Evolutionary conservation across 2,329 filamentous ascomycete species (phyloP).

Genomic region (Tolypocladium cylindrosporum): DNA sequence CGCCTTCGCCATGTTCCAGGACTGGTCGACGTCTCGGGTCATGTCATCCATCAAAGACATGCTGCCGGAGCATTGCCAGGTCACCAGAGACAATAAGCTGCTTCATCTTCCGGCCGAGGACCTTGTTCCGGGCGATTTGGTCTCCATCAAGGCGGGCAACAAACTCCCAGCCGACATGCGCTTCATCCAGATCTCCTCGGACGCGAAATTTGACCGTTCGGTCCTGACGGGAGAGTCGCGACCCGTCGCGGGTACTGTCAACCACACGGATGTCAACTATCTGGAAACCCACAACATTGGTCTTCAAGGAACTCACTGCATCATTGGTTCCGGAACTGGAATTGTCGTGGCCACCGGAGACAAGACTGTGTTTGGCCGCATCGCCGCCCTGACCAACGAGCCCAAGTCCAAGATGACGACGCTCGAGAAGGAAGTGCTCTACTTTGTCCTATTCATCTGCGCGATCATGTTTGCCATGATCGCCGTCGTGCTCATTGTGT

Average conservation of each 20-base stretch:
- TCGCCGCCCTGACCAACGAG: conserved; percentile 61
- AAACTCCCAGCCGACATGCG: conserved; percentile 67
- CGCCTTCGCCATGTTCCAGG: conserved; percentile 59
- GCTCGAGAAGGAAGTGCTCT: conserved; percentile 61
- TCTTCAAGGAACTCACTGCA: conserved; percentile 70
- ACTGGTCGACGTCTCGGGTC: conserved; percentile 66
- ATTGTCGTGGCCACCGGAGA: conserved; percentile 65
- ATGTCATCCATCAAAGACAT: conserved; percentile 74
- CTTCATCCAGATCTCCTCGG: conserved; percentile 56
- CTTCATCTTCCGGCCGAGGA: conserved; percentile 41
- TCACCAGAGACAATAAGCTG: conserved; percentile 49
- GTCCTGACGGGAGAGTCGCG: conserved; percentile 62
- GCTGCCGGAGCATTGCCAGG: conserved; percentile 63
- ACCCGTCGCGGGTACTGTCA: conserved; percentile 51
- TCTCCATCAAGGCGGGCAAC: conserved; percentile 60
- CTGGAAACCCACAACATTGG: conserved; percentile 69
- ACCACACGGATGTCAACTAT: conserved; percentile 63
- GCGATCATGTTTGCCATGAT: conserved; percentile 58
- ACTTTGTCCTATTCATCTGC: conserved; percentile 64
- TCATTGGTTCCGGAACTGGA: conserved; percentile 55
- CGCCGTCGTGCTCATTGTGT: conserved; percentile 53
- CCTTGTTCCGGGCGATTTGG: conserved; percentile 62
- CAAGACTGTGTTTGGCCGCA: conserved; percentile 64
- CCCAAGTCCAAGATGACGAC: conserved; percentile 59
- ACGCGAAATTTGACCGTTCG: conserved; percentile 63